These are phyloP conservation scores for Phytophthora palmivora DNA, from an alignment of 352 stramenopile genomes.

Conservation along the genomic window DNA sequence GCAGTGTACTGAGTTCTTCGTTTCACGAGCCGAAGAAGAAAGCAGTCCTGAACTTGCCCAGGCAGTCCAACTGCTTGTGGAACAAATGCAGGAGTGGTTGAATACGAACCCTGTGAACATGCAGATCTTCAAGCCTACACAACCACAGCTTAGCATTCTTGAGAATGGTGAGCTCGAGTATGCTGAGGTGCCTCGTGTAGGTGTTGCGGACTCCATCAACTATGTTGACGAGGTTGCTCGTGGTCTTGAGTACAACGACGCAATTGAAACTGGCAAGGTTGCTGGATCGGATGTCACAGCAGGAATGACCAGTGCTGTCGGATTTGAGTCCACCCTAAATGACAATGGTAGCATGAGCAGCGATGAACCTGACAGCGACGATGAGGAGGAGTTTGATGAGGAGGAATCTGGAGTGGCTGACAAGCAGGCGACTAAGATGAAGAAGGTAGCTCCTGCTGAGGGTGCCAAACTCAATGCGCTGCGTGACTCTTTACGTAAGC, in stretches of 20 bases:
- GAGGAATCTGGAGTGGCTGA: conserved; percentile 17
- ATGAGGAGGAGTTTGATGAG: conserved; percentile 44
- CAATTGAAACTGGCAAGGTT: conserved; percentile 33
- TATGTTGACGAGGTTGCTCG: conserved; percentile 77
- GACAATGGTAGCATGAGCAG: conserved; percentile 50
- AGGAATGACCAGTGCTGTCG: conserved; percentile 53
- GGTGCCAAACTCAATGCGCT: conserved; percentile 70
- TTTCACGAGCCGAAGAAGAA: conserved; percentile 50
- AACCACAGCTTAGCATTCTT: conserved; percentile 63
- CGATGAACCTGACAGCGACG: conserved; percentile 53
- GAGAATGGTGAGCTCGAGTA: conserved; percentile 64
- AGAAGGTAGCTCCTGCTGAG: conserved; percentile 44
- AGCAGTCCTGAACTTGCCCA: conserved; percentile 55
- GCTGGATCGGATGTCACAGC: conserved; percentile 32
- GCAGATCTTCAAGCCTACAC: conserved; percentile 57
- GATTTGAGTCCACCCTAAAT: conserved; percentile 66
- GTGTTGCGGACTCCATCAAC: conserved; percentile 59
- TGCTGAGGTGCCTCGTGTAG: conserved; percentile 56
- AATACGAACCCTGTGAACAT: conserved; percentile 65
- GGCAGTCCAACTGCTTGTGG: conserved; percentile 63
- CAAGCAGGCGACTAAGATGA: conserved; percentile 18
- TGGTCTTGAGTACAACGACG: conserved; percentile 60
- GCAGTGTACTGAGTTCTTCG: conserved; percentile 58
- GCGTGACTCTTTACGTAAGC: conserved; percentile 61
- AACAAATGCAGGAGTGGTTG: conserved; percentile 65